Conservation (phyloP, 495 filamentous ascomycete species). For the Opeltia flavorubescens region DNA sequence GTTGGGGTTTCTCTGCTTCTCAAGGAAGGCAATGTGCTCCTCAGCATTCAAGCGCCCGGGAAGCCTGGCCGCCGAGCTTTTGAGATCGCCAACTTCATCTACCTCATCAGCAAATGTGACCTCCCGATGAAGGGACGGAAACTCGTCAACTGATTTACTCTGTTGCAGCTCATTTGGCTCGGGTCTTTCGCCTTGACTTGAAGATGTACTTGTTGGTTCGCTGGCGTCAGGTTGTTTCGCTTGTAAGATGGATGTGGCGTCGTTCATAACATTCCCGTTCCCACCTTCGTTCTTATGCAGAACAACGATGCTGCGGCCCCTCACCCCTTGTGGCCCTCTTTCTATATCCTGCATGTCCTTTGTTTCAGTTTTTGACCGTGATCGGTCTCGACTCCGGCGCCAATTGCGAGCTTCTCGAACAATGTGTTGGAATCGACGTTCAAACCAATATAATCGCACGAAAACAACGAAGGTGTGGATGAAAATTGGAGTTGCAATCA, state of each 20-base stretch:
- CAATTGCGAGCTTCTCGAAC: slow-evolving; percentile 42
- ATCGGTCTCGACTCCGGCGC: slow-evolving; percentile 41
- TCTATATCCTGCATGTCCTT: slow-evolving; percentile 30
- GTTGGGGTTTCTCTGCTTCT: slow-evolving; percentile 65
- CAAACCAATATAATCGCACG: slow-evolving; percentile 91
- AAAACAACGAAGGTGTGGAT: slow-evolving; percentile 83
- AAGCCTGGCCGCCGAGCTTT: slow-evolving; percentile 25
- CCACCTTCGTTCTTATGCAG: slow-evolving; percentile 34
- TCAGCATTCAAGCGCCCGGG: slow-evolving; percentile 44
- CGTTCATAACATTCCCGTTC: not conserved
- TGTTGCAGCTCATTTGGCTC: not conserved
- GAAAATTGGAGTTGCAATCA: slow-evolving; percentile 77
- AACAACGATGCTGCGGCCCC: slow-evolving; percentile 58
- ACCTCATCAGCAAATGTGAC: slow-evolving; percentile 53
- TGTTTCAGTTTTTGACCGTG: slow-evolving; percentile 40
- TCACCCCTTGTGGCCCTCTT: slow-evolving; percentile 52
- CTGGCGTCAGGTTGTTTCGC: slow-evolving; percentile 6
- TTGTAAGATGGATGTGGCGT: not conserved
- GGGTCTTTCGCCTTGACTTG: slow-evolving; percentile 3
- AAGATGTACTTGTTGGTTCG: slow-evolving; percentile 10
- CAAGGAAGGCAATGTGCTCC: slow-evolving; percentile 73
- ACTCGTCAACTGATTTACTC: not conserved
- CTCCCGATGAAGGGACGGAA: slow-evolving; percentile 16
- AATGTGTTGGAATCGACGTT: slow-evolving; percentile 77
- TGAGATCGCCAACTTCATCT: slow-evolving; percentile 24